Percentiles rank a stretch among this genome's conserved stretches.
phyloP scores from a whole-genome alignment of 116 monocot genomes.

The Phalaenopsis hybrid region DNA sequence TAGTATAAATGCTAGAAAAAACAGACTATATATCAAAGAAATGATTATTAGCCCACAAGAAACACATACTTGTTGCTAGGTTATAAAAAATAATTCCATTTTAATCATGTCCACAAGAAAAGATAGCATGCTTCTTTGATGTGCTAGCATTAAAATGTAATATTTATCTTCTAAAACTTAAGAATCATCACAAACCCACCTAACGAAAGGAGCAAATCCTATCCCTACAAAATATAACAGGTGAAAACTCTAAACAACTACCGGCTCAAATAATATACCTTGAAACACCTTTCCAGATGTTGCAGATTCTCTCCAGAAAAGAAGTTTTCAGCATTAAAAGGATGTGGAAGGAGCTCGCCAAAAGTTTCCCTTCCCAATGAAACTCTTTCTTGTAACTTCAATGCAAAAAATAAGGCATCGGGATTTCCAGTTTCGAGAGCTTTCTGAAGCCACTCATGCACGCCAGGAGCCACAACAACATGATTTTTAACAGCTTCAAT shows the following conservation, averaged over 20 bases:
- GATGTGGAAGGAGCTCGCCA: conserved; percentile 61
- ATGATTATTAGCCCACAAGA: too few relatives aligned
- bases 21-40: too few relatives aligned
- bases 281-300: conserved; percentile 61
- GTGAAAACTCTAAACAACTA: not conserved
- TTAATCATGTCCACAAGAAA: too few relatives aligned
- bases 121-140: too few relatives aligned
- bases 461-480: conserved; percentile 48
- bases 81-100: too few relatives aligned
- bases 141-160: too few relatives aligned
- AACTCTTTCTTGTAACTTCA: conserved; percentile 74
- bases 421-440: conserved; percentile 62
- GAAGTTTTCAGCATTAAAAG: conserved; percentile 51
- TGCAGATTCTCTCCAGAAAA: conserved; percentile 66
- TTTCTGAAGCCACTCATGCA: conserved; percentile 67
- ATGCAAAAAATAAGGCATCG: conserved; percentile 77
- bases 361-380: conserved; percentile 25
- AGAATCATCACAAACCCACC: not conserved
- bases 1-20: too few relatives aligned
- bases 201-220: not conserved
- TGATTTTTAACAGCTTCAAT: conserved; percentile 49
- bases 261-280: conserved; percentile 30
- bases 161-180: not conserved
- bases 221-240: not conserved
- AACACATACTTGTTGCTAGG: too few relatives aligned